phyloP scores from a whole-genome alignment of 768 basidiomycete genomes.

The Lanmaoa rubissima region DNA sequence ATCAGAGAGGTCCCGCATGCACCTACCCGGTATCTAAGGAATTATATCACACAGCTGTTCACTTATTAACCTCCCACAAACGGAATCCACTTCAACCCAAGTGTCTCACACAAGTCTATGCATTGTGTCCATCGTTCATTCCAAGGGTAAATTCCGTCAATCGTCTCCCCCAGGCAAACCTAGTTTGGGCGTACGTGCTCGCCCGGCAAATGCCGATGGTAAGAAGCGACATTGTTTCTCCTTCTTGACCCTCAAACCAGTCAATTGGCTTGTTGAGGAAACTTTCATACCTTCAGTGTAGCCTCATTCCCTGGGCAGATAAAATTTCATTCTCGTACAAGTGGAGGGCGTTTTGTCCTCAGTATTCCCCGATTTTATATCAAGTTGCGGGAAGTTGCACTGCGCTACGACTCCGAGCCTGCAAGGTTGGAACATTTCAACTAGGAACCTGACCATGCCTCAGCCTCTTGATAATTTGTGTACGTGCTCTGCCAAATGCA shows the following conservation, averaged over 20 bases:
- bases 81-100: too few species aligned
- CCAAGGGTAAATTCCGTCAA: too few species aligned
- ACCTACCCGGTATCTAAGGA: too few species aligned
- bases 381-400: neutral
- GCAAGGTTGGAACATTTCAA: constrained; percentile 12
- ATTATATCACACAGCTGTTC: too few species aligned
- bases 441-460: neutral
- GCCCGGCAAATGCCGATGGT: too few species aligned
- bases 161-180: too few species aligned
- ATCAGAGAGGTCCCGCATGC: too few species aligned
- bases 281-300: constrained; percentile 9
- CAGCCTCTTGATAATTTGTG: constrained; percentile 2
- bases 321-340: constrained; percentile 10
- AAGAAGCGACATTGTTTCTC: too few species aligned
- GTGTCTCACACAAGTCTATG: too few species aligned
- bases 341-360: neutral
- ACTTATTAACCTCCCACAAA: too few species aligned
- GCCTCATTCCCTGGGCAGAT: constrained; percentile 38
- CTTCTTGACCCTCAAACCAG: constrained; percentile 17
- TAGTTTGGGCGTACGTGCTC: too few species aligned
- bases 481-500: constrained; percentile 2
- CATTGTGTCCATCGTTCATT: too few species aligned
- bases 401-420: neutral
- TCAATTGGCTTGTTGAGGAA: constrained; percentile 29
- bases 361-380: neutral